Percentiles rank a stretch among this genome's conserved stretches.
phyloP scores from a whole-genome alignment of 495 filamentous ascomycete species.

The Hyaloscypha variabilis region DNA sequence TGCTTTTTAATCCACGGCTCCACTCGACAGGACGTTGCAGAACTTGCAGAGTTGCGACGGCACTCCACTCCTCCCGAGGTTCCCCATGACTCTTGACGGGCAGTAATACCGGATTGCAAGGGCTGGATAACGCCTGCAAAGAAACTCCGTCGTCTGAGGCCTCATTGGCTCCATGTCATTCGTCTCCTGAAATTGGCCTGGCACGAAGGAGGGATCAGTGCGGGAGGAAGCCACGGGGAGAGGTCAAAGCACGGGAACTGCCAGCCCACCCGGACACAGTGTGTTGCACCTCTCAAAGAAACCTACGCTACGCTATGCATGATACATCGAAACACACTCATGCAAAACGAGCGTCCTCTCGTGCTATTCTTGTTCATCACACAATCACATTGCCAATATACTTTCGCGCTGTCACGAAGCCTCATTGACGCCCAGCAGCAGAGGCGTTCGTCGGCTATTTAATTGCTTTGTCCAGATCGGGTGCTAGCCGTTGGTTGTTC shows the following conservation, averaged over 20 bases:
- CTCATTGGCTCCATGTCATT: background rate
- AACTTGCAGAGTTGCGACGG: background rate
- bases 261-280: background rate
- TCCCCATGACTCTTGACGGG: background rate
- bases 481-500: slow-evolving; percentile 11
- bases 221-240: background rate
- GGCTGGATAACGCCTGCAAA: background rate
- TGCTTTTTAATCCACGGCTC: background rate
- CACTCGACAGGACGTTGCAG: background rate
- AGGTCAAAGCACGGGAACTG: slow-evolving; percentile 7
- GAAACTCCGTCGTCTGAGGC: background rate
- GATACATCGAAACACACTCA: background rate
- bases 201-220: background rate
- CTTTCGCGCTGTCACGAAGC: background rate
- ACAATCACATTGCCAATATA: slow-evolving; percentile 12
- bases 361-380: background rate
- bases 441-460: slow-evolving; percentile 1
- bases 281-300: slow-evolving; percentile 6
- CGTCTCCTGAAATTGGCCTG: background rate
- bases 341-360: background rate
- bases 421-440: background rate
- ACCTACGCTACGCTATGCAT: slow-evolving; percentile 10
- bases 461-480: slow-evolving; percentile 5
- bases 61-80: background rate
- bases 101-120: slow-evolving; percentile 1